phyloP scores from a whole-genome alignment of 2,329 filamentous ascomycete species.

The Aspergillus costaricaensis region DNA sequence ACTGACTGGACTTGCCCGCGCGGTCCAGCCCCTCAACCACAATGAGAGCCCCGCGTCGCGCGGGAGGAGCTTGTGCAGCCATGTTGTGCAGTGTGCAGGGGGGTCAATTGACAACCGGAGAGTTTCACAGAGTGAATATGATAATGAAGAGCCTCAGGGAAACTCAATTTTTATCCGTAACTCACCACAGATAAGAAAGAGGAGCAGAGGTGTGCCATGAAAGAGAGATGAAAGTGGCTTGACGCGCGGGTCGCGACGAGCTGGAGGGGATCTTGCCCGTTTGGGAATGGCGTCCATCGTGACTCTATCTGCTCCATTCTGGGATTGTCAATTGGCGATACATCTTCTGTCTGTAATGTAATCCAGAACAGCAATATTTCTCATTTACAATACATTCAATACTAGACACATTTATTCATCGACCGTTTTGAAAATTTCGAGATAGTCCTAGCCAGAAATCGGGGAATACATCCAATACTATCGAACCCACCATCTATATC shows the following conservation, averaged over 20 bases:
- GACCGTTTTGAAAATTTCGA: no score
- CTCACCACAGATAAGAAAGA: not conserved
- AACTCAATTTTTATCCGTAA: not conserved
- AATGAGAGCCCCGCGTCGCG: constrained; percentile 68
- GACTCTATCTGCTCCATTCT: no score
- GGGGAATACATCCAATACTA: not conserved
- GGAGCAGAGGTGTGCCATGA: no score
- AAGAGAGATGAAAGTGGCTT: no score
- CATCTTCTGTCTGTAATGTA: not conserved
- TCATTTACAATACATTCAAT: not conserved
- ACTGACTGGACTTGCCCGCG: constrained; percentile 91
- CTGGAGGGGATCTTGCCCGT: no score
- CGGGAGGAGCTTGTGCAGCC: constrained; percentile 20
- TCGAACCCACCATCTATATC: no score
- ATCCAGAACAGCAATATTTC: not conserved
- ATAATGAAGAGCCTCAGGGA: not conserved
- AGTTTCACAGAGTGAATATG: not conserved
- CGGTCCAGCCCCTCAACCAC: constrained; percentile 87
- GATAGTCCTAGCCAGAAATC: not conserved
- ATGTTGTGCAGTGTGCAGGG: constrained; percentile 11
- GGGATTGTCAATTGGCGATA: not conserved
- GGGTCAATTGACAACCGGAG: not conserved
- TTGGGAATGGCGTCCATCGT: no score
- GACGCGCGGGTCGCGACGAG: no score
- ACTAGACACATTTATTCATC: no score